Conservation (phyloP, 306 rosid species). For the cucumber (Cucumis sativus) region DNA sequence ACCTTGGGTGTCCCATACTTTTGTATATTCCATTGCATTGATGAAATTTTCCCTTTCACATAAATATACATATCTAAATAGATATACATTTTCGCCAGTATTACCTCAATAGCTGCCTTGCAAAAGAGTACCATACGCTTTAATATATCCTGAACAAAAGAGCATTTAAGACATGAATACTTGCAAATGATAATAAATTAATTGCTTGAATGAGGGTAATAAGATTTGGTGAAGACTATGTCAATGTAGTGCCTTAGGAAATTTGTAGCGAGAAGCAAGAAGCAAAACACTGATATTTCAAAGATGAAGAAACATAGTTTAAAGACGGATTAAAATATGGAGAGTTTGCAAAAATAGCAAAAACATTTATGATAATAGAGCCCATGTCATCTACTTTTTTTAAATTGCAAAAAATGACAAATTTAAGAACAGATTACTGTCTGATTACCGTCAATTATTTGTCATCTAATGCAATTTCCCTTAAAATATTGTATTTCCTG, state of each 20-base stretch:
- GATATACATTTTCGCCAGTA: background rate
- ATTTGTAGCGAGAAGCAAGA: background rate
- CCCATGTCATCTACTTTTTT: too few relatives aligned
- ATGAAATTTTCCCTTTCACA: background rate
- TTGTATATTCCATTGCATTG: background rate
- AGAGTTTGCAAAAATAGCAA: too few relatives aligned
- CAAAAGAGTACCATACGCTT: constrained; percentile 86
- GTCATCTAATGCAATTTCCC: too few relatives aligned
- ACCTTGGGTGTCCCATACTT: background rate
- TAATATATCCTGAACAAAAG: constrained; percentile 64
- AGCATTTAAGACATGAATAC: constrained; percentile 12
- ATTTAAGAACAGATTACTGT: too few relatives aligned
- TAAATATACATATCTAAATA: background rate
- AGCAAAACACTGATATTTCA: background rate
- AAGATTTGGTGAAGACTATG: background rate
- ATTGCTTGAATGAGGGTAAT: background rate
- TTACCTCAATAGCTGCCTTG: constrained; percentile 92
- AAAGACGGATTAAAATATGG: background rate
- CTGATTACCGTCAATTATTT: too few relatives aligned
- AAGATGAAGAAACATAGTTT: background rate
- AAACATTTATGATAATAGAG: too few relatives aligned
- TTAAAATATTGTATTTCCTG: background rate
- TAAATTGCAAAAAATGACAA: too few relatives aligned
- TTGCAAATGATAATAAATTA: constrained; percentile 7
- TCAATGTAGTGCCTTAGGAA: background rate